Evolutionary conservation across 169 alveolate genomes (phyloP).

Genomic region (Babesia ovata): DNA sequence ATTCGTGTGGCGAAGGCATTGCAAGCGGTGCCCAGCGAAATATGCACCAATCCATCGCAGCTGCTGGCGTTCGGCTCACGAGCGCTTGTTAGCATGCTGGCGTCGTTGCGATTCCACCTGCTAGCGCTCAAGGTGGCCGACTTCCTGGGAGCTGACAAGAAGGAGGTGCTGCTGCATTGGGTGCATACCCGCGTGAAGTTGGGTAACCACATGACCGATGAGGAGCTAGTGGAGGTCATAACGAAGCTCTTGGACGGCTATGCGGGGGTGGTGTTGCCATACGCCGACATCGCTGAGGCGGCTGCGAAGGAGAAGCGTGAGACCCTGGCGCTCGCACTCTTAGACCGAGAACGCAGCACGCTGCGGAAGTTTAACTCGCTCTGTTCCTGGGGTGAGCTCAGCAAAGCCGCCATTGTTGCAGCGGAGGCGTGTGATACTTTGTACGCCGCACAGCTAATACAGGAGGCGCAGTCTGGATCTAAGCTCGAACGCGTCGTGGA

Average conservation of each 20-base stretch:
- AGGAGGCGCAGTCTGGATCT: constrained; percentile 16
- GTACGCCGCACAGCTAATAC: constrained; percentile 28
- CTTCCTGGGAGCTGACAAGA: constrained; percentile 40
- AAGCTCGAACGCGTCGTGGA: constrained; percentile 28
- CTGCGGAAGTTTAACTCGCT: constrained; percentile 28
- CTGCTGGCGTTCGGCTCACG: constrained; percentile 37
- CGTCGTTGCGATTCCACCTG: constrained; percentile 35
- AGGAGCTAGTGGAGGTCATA: constrained; percentile 40
- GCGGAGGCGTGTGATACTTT: constrained; percentile 53
- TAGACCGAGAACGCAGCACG: constrained; percentile 41
- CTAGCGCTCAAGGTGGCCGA: constrained; percentile 40
- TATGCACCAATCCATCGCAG: constrained; percentile 40
- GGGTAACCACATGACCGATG: constrained; percentile 55
- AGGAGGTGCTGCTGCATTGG: constrained; percentile 43
- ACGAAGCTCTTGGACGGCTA: constrained; percentile 35
- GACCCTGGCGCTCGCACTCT: constrained; percentile 38
- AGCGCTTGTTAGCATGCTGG: constrained; percentile 27
- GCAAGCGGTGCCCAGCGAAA: not conserved
- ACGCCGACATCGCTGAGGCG: constrained; percentile 44
- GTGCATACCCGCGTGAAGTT: constrained; percentile 49
- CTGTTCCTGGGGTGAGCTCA: constrained; percentile 48
- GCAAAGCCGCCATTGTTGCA: constrained; percentile 48
- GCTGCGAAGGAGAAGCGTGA: constrained; percentile 32
- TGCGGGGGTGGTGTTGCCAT: constrained; percentile 52
- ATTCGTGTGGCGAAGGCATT: constrained; percentile 13